Percentiles rank a stretch among this genome's conserved stretches.
Evolutionary conservation across 768 basidiomycete genomes (phyloP).

Genomic region (Trametes cinnabarina): DNA sequence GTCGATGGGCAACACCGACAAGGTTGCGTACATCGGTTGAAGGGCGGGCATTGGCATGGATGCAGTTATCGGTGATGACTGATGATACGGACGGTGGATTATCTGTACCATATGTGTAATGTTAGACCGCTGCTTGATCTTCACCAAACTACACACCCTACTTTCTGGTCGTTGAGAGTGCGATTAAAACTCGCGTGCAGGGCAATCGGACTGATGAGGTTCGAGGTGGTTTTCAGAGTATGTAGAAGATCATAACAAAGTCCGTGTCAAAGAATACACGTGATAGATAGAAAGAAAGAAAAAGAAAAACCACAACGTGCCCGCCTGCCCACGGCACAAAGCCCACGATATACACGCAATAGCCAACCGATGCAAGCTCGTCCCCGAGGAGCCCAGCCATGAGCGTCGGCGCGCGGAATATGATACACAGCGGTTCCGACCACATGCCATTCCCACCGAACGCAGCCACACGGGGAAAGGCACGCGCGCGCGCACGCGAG

Average conservation of each 20-base stretch:
- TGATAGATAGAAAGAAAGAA: constrained; percentile 4
- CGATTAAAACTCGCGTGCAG: no score
- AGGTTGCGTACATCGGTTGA: constrained; percentile 16
- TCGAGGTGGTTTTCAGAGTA: no score
- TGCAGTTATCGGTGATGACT: no score
- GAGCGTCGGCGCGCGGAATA: background rate
- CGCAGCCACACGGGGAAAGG: background rate
- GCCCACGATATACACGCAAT: background rate
- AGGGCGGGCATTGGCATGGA: background rate
- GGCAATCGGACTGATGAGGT: no score
- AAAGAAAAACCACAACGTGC: background rate
- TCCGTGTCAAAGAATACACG: constrained; percentile 17
- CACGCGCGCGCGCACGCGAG: background rate
- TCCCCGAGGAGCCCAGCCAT: background rate
- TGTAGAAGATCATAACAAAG: constrained; percentile 1
- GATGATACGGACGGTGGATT: background rate
- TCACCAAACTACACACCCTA: background rate
- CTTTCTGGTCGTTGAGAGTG: no score
- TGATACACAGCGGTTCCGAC: background rate
- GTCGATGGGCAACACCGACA: constrained; percentile 15
- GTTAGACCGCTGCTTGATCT: background rate
- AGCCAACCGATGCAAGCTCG: background rate
- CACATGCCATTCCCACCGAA: background rate
- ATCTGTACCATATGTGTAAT: constrained; percentile 3
- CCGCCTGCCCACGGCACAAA: background rate